A percentile compares a stretch with the other conserved stretches of the same genome.
These are phyloP conservation scores for Pichia cactophila DNA, from an alignment of 1,139 yeast genomes.

Conservation along the genomic window DNA sequence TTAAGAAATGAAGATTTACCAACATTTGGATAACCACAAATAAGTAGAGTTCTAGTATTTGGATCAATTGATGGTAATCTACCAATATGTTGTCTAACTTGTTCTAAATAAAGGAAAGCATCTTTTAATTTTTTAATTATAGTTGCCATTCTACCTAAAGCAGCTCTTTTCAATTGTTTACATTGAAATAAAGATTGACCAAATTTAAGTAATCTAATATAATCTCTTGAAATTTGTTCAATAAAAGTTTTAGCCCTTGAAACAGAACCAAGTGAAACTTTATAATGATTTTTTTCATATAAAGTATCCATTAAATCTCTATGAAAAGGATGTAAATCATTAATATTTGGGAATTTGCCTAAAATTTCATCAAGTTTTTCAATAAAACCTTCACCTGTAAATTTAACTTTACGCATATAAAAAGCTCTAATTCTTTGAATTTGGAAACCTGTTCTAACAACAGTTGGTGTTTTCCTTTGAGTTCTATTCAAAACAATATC, in stretches of 20 bases:
- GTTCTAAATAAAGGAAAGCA: constrained; percentile 87
- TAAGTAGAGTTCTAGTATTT: constrained; percentile 91
- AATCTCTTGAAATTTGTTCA: constrained; percentile 95
- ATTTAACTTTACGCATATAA: constrained; percentile 95
- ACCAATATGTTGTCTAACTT: constrained; percentile 98
- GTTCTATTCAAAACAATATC: constrained; percentile 96
- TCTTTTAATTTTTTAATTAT: constrained; percentile 91
- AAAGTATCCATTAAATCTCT: constrained; percentile 95
- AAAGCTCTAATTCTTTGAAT: constrained; percentile 96
- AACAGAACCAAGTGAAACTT: constrained; percentile 92
- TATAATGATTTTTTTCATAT: constrained; percentile 96
- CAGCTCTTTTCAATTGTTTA: constrained; percentile 97
- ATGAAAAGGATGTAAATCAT: constrained; percentile 97
- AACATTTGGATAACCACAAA: constrained; percentile 98
- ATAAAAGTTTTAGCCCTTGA: constrained; percentile 89
- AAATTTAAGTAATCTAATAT: constrained; percentile 83
- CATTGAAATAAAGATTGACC: constrained; percentile 98
- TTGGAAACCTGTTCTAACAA: constrained; percentile 92
- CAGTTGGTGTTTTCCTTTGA: constrained; percentile 97
- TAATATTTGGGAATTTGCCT: constrained; percentile 88
- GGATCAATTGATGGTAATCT: constrained; percentile 98
- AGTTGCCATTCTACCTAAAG: constrained; percentile 99
- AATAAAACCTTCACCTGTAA: constrained; percentile 89
- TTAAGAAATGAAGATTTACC: constrained; percentile 94
- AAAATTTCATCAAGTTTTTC: constrained; percentile 85